Percentiles rank a stretch among this genome's conserved stretches.
Conservation (phyloP, 768 basidiomycete species). For the Tulasnella sp. region DNA sequence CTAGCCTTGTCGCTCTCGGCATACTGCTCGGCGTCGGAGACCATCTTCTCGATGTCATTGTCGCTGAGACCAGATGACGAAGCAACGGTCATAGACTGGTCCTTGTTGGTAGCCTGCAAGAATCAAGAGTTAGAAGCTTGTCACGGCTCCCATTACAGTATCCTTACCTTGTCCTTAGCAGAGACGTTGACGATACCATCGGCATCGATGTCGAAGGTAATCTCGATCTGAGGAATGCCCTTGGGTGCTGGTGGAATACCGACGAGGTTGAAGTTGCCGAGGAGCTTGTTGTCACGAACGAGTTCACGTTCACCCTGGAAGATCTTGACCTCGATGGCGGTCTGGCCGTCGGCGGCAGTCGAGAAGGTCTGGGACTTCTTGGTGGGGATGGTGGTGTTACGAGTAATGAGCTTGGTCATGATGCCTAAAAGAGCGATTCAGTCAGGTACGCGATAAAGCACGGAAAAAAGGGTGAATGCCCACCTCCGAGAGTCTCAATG, state of each 20-base stretch:
- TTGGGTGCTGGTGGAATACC: conserved; percentile 87
- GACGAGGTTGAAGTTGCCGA: conserved; percentile 99
- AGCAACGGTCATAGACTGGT: conserved; percentile 94
- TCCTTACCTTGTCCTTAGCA: conserved; percentile 55
- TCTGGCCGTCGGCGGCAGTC: conserved; percentile 97
- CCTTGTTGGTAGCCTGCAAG: conserved; percentile 82
- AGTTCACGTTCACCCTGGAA: conserved; percentile 99
- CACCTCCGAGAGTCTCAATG: conserved; percentile 29
- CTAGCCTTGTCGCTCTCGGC: conserved; percentile 90
- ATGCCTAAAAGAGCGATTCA: conserved; percentile 61
- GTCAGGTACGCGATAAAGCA: conserved; percentile 58
- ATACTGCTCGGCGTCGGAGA: conserved; percentile 85
- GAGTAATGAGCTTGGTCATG: conserved; percentile 97
- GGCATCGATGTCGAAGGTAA: conserved; percentile 95
- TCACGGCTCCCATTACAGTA: not conserved
- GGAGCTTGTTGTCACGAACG: conserved; percentile 95
- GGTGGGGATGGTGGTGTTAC: conserved; percentile 98
- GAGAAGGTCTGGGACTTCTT: conserved; percentile 99
- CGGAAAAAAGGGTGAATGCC: not conserved
- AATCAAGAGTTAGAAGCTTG: not conserved
- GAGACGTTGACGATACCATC: conserved; percentile 97
- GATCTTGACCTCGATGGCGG: conserved; percentile 99
- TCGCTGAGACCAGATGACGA: conserved; percentile 94
- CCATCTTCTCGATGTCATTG: conserved; percentile 96
- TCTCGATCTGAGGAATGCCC: conserved; percentile 78